A percentile compares a stretch with the other conserved stretches of the same genome.
Conservation (phyloP, 495 filamentous ascomycete species). For the Xylaria bambusicola region DNA sequence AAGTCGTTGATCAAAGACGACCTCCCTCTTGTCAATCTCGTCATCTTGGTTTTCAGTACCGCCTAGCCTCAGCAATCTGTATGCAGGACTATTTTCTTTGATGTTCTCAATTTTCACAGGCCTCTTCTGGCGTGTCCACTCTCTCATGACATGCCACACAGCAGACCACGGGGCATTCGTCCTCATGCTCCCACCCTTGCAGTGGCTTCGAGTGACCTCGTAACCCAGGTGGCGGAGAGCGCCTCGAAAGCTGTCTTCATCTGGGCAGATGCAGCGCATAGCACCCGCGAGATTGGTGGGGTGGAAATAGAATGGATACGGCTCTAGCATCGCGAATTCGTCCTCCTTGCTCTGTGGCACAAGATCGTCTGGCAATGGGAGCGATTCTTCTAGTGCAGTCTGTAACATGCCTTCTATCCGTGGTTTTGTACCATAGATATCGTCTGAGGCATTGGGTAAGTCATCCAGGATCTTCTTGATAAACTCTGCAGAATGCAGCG, state of each 20-base stretch:
- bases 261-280: constrained; percentile 74
- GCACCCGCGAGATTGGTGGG: constrained; percentile 69
- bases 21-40: constrained; percentile 47
- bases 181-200: constrained; percentile 82
- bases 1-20: constrained; percentile 81
- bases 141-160: constrained; percentile 91
- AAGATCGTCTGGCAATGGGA: constrained; percentile 39
- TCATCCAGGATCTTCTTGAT: constrained; percentile 72
- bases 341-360: constrained; percentile 37
- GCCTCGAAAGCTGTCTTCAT: constrained; percentile 71
- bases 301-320: constrained; percentile 85
- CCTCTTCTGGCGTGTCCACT: constrained; percentile 78
- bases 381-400: constrained; percentile 75
- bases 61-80: constrained; percentile 53
- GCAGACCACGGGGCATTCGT: constrained; percentile 87
- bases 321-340: constrained; percentile 61
- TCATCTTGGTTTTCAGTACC: constrained; percentile 28
- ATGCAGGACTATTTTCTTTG: constrained; percentile 68
- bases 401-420: constrained; percentile 91
- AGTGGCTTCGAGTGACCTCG: constrained; percentile 76
- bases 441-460: constrained; percentile 59
- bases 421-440: constrained; percentile 73
- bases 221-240: constrained; percentile 81
- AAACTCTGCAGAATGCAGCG: constrained; percentile 79
- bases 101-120: constrained; percentile 71